Evolutionary conservation across 331 rosid species (phyloP).

Genomic region (Quercus phellos): DNA sequence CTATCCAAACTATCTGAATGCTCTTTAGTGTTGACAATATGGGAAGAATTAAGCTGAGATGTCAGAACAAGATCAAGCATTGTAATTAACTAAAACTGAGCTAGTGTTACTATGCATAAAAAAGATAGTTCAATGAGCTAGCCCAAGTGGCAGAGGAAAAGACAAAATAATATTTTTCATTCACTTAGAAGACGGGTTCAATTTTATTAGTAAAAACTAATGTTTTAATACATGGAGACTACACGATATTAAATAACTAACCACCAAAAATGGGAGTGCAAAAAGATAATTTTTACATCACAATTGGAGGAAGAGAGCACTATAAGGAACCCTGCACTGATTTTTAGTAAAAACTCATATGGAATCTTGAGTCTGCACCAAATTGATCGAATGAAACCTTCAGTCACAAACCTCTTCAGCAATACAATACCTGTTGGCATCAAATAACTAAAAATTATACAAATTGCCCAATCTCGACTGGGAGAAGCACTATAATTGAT

Average conservation of each 20-base stretch:
- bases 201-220: not conserved
- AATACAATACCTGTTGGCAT: too few species aligned
- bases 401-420: not conserved
- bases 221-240: not conserved
- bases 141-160: not conserved
- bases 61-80: not conserved
- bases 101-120: too few species aligned
- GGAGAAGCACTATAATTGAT: too few species aligned
- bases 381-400: not conserved
- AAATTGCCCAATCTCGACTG: too few species aligned
- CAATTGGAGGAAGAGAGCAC: not conserved
- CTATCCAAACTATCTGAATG: too few species aligned
- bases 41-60: not conserved
- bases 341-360: too few species aligned
- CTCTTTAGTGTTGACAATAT: not conserved
- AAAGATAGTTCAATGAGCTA: not conserved
- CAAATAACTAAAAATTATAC: too few species aligned
- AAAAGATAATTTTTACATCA: not conserved
- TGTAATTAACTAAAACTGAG: not conserved
- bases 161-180: not conserved
- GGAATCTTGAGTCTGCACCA: not conserved
- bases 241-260: not conserved
- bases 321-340: too few species aligned
- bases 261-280: too few species aligned
- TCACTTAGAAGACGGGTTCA: not conserved